These are phyloP conservation scores for Phtheirospermum japonicum DNA, from an alignment of 257 asterid genomes.

Conservation along the genomic window DNA sequence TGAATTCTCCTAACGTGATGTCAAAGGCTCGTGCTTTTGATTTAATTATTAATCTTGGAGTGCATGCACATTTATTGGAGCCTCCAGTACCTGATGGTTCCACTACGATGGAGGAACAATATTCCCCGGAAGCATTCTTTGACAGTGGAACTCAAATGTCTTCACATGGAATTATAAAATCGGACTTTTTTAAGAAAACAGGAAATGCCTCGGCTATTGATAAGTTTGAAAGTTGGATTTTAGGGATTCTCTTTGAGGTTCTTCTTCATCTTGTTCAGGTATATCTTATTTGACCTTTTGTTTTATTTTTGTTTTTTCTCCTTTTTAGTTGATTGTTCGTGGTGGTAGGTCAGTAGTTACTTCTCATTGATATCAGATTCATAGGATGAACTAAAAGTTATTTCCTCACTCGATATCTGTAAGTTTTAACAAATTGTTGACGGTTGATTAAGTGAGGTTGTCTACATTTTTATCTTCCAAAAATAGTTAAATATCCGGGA, in stretches of 20 bases:
- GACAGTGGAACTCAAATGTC: slow-evolving; percentile 66
- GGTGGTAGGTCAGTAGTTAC: not conserved
- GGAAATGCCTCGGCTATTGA: slow-evolving; percentile 65
- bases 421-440: not conserved
- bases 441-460: not conserved
- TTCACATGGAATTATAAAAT: slow-evolving; percentile 44
- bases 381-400: not conserved
- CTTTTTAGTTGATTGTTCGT: not conserved
- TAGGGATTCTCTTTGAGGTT: slow-evolving; percentile 93
- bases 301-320: not conserved
- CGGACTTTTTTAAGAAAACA: slow-evolving; percentile 49
- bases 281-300: slow-evolving; percentile 26
- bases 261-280: slow-evolving; percentile 99
- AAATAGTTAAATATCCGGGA: not conserved
- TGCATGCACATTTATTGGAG: slow-evolving; percentile 96
- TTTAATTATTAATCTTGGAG: slow-evolving; percentile 92
- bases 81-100: slow-evolving; percentile 82
- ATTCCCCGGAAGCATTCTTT: slow-evolving; percentile 65
- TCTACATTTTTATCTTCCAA: not conserved
- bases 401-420: not conserved
- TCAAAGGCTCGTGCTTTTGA: slow-evolving; percentile 96
- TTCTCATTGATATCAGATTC: not conserved
- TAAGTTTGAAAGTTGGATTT: slow-evolving; percentile 92
- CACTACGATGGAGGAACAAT: slow-evolving; percentile 73
- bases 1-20: slow-evolving; percentile 69